Evolutionary conservation across 495 filamentous ascomycete species (phyloP), one percentile per base, ranked within the genome.

Genomic region (Elaphomyces granulatus): DNA sequence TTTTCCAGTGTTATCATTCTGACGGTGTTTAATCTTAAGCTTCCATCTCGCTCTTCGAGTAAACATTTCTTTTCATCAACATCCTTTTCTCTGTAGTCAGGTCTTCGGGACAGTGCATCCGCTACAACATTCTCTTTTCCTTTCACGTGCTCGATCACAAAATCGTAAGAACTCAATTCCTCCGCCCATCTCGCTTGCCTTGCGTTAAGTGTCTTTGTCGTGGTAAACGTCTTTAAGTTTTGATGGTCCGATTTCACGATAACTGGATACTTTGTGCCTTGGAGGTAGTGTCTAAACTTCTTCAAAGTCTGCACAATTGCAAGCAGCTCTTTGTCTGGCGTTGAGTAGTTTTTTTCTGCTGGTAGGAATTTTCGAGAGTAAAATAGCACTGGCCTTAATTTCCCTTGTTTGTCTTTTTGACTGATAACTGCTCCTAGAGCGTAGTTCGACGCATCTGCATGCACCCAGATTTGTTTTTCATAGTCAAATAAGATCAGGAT

Each of bases 341-440:
- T 58, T n/a, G 51, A 16, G 34, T 62, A 63, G 26, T 62, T 60
- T 0, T 20, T n/a, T 39, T 65, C 53, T 1, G 49, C 53, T 1
- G 43, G 34, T 6, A 18, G 43, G 8, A 55, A 37, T 19, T 46
- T 56, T 20, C 44, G 49, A 0, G 48, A 62, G 34, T 36, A 52
- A 36, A 46, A 63, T 8, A 42, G 42, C 4, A 50, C 38, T 19
- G 46, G 45, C 9, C 32, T 18, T 28, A 26, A 31, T 36, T 17
- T 9, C 34, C 31, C 16, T 42, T 34, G 8, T 8, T 32, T 15
- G 20, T 16, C 26, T 40, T 16, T 4, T 19, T 40, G 23, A 15
- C 32, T 17, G 17, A 40, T 21, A 14, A 18, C 26, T 23, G 19
- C 3, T 32, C 37, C 37, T 2, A 40, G 4, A 2, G 21, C 21